Conservation (phyloP, 805 yeast species). For the Zygosaccharomyces gambellarensis region DNA sequence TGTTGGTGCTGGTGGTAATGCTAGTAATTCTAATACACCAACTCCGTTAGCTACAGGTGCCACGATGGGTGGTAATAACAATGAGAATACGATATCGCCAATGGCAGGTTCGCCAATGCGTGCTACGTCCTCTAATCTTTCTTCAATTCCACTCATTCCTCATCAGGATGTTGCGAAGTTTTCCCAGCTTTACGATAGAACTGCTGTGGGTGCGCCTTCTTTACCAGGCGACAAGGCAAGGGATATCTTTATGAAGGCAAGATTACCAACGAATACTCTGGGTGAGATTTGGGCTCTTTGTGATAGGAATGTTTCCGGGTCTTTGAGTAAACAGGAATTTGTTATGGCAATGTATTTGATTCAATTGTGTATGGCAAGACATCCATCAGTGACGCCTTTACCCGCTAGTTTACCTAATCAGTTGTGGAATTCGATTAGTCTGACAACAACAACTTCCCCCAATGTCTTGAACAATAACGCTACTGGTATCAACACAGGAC, state of each 20-base stretch:
- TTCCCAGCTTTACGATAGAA: conserved; percentile 66
- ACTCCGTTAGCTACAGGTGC: conserved; percentile 2
- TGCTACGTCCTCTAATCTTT: conserved; percentile 19
- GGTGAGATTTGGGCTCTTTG: conserved; percentile 89
- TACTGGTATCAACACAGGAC: not conserved
- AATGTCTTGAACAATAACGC: conserved; percentile 5
- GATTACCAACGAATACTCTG: conserved; percentile 66
- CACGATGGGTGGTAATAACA: not conserved
- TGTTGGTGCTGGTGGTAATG: conserved; percentile 52
- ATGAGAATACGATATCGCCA: conserved; percentile 6
- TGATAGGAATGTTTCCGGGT: conserved; percentile 71
- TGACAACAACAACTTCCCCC: conserved; percentile 15
- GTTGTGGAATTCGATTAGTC: conserved; percentile 37
- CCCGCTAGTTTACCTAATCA: conserved; percentile 44
- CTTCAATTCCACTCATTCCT: conserved; percentile 49
- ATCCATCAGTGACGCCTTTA: conserved; percentile 57
- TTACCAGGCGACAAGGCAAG: conserved; percentile 78
- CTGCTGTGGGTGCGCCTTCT: conserved; percentile 44
- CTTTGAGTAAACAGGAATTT: conserved; percentile 68
- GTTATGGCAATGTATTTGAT: conserved; percentile 93
- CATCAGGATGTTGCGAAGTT: conserved; percentile 58
- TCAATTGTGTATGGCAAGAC: conserved; percentile 58
- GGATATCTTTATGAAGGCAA: conserved; percentile 83
- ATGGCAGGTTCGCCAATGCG: conserved; percentile 1
- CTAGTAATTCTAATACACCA: conserved; percentile 44